phyloP scores from a whole-genome alignment of 208 protist genomes.

The Strigomonas culicis region DNA sequence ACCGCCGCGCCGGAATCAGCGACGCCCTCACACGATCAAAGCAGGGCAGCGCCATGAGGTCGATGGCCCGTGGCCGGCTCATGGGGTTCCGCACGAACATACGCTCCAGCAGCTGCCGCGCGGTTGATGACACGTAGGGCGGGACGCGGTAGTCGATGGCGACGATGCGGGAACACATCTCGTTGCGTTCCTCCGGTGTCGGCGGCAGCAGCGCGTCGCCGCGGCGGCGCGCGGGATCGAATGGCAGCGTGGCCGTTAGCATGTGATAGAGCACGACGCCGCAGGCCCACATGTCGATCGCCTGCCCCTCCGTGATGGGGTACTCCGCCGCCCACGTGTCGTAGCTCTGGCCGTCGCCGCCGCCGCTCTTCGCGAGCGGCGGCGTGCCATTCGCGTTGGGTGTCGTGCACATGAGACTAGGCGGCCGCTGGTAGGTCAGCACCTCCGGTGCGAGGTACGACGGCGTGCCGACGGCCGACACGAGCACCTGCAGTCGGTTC shows the following conservation, averaged over 20 bases:
- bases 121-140: conserved; percentile 28
- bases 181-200: conserved; percentile 29
- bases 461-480: conserved; percentile 66
- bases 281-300: conserved; percentile 93
- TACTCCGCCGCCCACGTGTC: conserved; percentile 2
- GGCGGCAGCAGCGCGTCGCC: conserved; percentile 1
- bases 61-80: conserved; percentile 27
- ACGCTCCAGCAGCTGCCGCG: conserved; percentile 32
- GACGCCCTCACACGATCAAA: neutral
- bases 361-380: neutral
- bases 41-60: conserved; percentile 33
- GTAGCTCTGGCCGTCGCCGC: neutral
- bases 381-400: conserved; percentile 1
- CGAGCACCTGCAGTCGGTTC: conserved; percentile 37
- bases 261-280: conserved; percentile 92
- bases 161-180: conserved; percentile 45
- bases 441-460: conserved; percentile 83
- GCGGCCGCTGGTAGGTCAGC: conserved; percentile 34
- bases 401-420: conserved; percentile 24
- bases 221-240: conserved; percentile 43
- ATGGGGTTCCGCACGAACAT: conserved; percentile 39
- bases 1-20: no score
- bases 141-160: conserved; percentile 58
- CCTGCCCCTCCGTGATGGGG: conserved; percentile 57
- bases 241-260: conserved; percentile 76